phyloP scores from a whole-genome alignment of 164 flowering plant species.

The Kingdonia uniflora region DNA sequence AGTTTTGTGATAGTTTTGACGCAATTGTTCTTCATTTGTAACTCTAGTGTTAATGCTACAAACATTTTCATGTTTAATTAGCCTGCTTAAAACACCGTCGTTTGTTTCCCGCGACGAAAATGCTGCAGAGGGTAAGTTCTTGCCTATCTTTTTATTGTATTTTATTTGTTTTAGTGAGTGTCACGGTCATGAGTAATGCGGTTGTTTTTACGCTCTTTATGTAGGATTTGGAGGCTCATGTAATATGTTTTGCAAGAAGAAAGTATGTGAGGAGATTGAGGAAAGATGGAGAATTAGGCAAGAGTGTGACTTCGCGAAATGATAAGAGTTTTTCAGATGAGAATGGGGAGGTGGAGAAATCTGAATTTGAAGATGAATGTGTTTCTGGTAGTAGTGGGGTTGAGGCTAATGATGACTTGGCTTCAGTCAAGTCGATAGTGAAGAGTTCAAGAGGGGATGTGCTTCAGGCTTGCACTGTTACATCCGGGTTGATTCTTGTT shows the following conservation, averaged over 20 bases:
- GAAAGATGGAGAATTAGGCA: constrained; percentile 16
- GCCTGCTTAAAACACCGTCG: too few relatives aligned
- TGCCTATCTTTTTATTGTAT: too few relatives aligned
- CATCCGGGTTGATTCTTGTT: constrained; percentile 55
- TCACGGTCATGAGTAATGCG: not conserved
- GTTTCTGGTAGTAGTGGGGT: constrained; percentile 11
- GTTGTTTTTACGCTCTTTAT: not conserved
- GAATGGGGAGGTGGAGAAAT: constrained; percentile 7
- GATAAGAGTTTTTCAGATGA: constrained; percentile 13
- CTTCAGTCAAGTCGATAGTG: constrained; percentile 7
- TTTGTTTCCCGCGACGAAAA: too few relatives aligned
- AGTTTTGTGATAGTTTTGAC: not conserved
- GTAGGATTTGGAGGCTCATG: constrained; percentile 22
- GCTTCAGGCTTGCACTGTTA: constrained; percentile 64
- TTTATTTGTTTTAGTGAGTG: not conserved
- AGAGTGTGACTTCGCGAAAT: constrained; percentile 10
- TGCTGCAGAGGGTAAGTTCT: too few relatives aligned
- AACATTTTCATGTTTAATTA: too few relatives aligned
- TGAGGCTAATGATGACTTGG: constrained; percentile 14
- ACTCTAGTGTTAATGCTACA: too few relatives aligned
- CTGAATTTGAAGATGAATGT: constrained; percentile 9
- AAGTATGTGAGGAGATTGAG: constrained; percentile 30
- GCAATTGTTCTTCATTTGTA: too few relatives aligned
- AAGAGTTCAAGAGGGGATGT: constrained; percentile 44
- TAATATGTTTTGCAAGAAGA: constrained; percentile 31